A percentile compares a stretch with the other conserved stretches of the same genome.
These are phyloP conservation scores for Phytophthora colocasiae DNA, from an alignment of 352 stramenopile species.

Conservation along the genomic window DNA sequence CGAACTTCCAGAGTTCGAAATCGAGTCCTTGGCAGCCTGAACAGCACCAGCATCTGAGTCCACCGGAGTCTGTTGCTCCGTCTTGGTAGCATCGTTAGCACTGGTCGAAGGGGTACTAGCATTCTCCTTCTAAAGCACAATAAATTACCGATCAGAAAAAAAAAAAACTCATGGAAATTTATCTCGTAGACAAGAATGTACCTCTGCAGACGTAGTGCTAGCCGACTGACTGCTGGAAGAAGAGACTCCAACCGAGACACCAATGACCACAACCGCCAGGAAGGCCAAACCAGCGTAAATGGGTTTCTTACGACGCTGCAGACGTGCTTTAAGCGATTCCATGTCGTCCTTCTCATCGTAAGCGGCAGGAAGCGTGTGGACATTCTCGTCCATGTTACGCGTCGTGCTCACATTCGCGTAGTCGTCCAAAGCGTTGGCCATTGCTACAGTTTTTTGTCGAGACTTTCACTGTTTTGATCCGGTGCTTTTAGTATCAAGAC, in stretches of 20 bases:
- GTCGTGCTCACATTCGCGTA: conserved; percentile 51
- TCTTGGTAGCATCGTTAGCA: conserved; percentile 14
- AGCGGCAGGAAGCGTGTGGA: conserved; percentile 28
- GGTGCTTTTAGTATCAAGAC: conserved; percentile 30
- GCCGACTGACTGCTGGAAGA: conserved; percentile 18
- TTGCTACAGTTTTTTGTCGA: conserved; percentile 1
- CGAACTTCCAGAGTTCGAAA: conserved; percentile 17
- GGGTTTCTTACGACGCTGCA: conserved; percentile 65
- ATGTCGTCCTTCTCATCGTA: conserved; percentile 72
- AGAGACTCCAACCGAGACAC: conserved; percentile 46
- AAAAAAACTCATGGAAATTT: too few relatives aligned
- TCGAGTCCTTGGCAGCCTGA: conserved; percentile 33
- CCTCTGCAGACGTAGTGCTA: conserved; percentile 48
- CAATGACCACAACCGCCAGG: conserved; percentile 59
- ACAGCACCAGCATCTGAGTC: conserved; percentile 25
- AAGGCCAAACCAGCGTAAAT: conserved; percentile 69
- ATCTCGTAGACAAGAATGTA: conserved; percentile 10
- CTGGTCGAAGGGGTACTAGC: conserved; percentile 15
- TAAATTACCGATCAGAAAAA: background rate
- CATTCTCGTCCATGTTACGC: conserved; percentile 43
- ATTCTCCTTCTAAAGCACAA: conserved; percentile 12
- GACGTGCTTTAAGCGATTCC: conserved; percentile 45
- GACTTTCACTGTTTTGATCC: conserved; percentile 17
- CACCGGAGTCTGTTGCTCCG: conserved; percentile 11
- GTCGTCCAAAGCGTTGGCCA: conserved; percentile 33